Conservation (phyloP, 345 rosid species). For the Eucalyptus cloeziana region DNA sequence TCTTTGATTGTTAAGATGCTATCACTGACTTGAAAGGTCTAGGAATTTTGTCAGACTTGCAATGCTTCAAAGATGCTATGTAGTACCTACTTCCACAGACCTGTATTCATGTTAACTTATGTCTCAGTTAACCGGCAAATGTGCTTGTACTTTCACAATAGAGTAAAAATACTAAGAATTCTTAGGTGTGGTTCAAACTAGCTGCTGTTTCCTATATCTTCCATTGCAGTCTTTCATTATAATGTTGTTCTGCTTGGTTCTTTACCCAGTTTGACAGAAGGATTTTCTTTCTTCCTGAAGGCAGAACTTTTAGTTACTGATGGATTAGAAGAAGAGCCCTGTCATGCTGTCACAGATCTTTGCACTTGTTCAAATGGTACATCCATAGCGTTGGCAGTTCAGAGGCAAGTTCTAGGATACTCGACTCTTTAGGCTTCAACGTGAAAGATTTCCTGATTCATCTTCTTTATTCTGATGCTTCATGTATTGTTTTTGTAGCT, state of each 20-base stretch:
- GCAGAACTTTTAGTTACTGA: slow-evolving; percentile 26
- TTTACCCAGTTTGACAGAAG: not conserved
- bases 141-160: not conserved
- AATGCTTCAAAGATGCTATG: not conserved
- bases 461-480: not conserved
- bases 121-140: not conserved
- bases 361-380: slow-evolving; percentile 37
- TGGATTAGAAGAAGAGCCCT: slow-evolving; percentile 27
- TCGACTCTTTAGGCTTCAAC: not conserved
- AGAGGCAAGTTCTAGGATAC: slow-evolving; percentile 35
- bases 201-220: not conserved
- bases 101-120: not conserved
- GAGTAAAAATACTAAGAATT: not conserved
- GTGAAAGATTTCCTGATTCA: not conserved
- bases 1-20: not conserved
- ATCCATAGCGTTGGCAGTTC: slow-evolving; percentile 63
- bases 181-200: not conserved
- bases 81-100: not conserved
- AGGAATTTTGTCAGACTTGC: not conserved
- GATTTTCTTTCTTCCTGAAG: slow-evolving; percentile 33
- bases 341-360: slow-evolving; percentile 44
- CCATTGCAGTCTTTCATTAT: not conserved
- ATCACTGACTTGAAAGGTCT: not conserved
- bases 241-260: not conserved
- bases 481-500: slow-evolving; percentile 18